A percentile compares a stretch with the other conserved stretches of the same genome.
Conservation (phyloP, 352 stramenopile species). For the Stramenopiles sp. region DNA sequence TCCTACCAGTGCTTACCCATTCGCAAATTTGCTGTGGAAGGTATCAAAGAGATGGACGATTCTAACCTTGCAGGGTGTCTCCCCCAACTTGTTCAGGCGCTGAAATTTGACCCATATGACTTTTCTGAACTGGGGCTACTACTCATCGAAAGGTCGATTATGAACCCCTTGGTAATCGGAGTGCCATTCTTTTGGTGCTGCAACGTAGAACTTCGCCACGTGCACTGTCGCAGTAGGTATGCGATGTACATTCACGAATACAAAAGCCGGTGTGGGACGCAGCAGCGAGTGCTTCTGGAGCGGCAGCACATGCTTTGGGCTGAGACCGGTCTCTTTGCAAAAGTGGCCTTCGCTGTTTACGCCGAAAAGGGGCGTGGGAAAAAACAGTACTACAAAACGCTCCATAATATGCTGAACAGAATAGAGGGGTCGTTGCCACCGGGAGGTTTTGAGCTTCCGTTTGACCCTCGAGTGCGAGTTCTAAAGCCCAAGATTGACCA, state of each 20-base stretch:
- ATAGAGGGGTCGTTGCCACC: too few species aligned
- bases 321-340: too few species aligned
- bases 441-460: too few species aligned
- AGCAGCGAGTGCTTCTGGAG: not conserved
- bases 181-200: constrained; percentile 37
- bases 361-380: not conserved
- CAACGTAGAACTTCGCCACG: constrained; percentile 21
- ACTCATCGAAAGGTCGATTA: constrained; percentile 30
- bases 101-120: constrained; percentile 65
- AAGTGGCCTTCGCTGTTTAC: too few species aligned
- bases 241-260: not conserved
- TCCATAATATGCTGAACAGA: too few species aligned
- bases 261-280: not conserved
- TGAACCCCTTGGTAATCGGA: constrained; percentile 26
- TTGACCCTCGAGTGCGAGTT: constrained; percentile 55
- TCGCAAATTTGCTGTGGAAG: too few species aligned
- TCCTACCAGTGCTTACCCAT: too few species aligned
- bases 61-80: too few species aligned
- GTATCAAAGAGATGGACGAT: too few species aligned
- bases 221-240: not conserved
- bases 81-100: constrained; percentile 68
- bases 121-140: constrained; percentile 35
- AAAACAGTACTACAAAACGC: not conserved
- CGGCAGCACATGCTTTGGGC: not conserved
- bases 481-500: constrained; percentile 55